phyloP scores from a whole-genome alignment of 2,329 filamentous ascomycete species.

The Phyllosticta citriasiana region DNA sequence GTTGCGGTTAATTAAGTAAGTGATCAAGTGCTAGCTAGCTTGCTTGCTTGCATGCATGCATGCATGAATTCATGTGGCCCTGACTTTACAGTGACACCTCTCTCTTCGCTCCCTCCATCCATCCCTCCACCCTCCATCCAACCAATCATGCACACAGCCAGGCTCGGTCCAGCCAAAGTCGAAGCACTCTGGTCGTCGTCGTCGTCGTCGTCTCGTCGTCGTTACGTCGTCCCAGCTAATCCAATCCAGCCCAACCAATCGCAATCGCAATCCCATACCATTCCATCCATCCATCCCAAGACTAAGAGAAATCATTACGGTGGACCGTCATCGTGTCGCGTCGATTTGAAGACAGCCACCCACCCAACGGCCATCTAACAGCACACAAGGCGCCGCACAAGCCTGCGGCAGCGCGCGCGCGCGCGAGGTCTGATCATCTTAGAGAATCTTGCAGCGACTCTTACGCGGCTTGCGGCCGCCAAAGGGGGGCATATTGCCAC shows the following conservation, averaged over 20 bases:
- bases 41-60: no score
- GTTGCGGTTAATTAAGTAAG: no score
- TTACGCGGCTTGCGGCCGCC: slow-evolving; percentile 28
- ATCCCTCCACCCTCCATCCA: no score
- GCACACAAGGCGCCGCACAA: not conserved
- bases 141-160: no score
- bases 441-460: slow-evolving; percentile 30
- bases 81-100: no score
- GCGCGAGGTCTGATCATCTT: slow-evolving; percentile 10
- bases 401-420: no score
- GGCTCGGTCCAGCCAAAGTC: not conserved
- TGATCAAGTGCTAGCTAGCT: no score
- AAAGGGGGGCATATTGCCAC: slow-evolving; percentile 13
- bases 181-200: not conserved
- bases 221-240: not conserved
- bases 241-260: not conserved
- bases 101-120: no score
- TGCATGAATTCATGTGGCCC: no score
- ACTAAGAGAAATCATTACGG: not conserved
- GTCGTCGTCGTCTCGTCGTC: not conserved
- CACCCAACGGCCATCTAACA: not conserved
- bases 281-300: not conserved
- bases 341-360: not conserved
- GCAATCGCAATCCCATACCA: not conserved
- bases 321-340: not conserved